Evolutionary conservation across 345 rosid species (phyloP).

Genomic region (Pistacia integerrima): DNA sequence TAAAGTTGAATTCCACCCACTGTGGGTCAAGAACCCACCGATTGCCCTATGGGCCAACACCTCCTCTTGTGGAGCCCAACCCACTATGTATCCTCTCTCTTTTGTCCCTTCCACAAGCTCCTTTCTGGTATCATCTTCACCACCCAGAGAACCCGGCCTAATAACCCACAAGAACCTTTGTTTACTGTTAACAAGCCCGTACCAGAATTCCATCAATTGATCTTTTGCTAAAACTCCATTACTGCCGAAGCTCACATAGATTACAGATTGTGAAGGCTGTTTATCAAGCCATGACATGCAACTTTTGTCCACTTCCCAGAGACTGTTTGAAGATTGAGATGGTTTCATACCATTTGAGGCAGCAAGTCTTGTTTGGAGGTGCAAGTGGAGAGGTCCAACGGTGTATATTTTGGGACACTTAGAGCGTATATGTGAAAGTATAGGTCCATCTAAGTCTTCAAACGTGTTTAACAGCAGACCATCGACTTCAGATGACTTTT

Average conservation of each 20-base stretch:
- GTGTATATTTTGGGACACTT: constrained; percentile 28
- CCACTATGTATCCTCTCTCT: no score
- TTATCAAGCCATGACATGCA: constrained; percentile 49
- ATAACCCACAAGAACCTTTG: constrained; percentile 55
- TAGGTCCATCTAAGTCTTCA: constrained; percentile 38
- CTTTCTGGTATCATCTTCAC: no score
- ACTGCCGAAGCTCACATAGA: constrained; percentile 63
- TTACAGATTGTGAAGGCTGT: constrained; percentile 38
- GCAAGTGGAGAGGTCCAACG: constrained; percentile 42
- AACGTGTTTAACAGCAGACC: constrained; percentile 49
- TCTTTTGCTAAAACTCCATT: constrained; percentile 23
- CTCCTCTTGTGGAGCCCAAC: no score
- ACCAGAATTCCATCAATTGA: constrained; percentile 49
- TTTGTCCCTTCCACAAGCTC: no score
- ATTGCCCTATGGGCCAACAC: no score
- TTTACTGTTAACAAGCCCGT: constrained; percentile 41
- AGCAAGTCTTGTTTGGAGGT: constrained; percentile 14
- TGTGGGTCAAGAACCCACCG: constrained; percentile 37
- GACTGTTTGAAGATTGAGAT: constrained; percentile 28
- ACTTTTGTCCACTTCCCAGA: constrained; percentile 41
- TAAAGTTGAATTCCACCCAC: constrained; percentile 81
- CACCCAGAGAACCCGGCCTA: constrained; percentile 21
- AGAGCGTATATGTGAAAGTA: constrained; percentile 29
- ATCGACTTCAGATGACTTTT: constrained; percentile 11
- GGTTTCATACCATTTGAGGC: constrained; percentile 1